phyloP scores from a whole-genome alignment of 2,329 filamentous ascomycete genomes.

The Ophiocordyceps sinensis region DNA sequence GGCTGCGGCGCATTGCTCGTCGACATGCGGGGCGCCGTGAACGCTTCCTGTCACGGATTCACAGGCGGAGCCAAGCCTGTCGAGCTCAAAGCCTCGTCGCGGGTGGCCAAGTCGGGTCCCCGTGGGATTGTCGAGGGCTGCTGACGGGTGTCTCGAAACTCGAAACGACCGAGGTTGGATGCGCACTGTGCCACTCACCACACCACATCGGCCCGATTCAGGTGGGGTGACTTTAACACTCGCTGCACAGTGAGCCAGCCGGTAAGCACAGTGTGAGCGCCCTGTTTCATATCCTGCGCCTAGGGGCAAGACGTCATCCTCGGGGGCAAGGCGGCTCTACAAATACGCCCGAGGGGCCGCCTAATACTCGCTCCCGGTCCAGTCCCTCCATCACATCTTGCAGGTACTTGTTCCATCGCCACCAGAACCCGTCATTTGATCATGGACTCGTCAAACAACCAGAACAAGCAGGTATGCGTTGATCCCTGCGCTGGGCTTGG shows the following conservation, averaged over 20 bases:
- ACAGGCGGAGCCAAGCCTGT: background rate
- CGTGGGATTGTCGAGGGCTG: no score
- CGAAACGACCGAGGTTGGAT: no score
- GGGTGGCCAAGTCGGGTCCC: no score
- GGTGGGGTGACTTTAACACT: no score
- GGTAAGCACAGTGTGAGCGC: no score
- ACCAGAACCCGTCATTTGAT: background rate
- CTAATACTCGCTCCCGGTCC: background rate
- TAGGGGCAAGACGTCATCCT: background rate
- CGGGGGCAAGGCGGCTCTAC: background rate
- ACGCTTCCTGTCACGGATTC: background rate
- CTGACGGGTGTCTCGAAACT: no score
- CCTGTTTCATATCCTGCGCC: background rate
- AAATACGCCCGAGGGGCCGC: background rate
- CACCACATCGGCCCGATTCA: no score
- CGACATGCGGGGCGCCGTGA: constrained; percentile 27
- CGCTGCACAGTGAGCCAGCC: no score
- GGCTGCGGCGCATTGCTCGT: constrained; percentile 43
- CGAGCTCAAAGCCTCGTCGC: no score
- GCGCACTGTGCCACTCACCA: no score
- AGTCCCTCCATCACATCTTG: background rate
- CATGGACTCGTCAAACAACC: constrained; percentile 9
- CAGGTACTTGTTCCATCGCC: background rate
- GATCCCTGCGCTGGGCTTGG: background rate
- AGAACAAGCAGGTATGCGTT: constrained; percentile 15